phyloP scores from a whole-genome alignment of 202 grass and related monocot genomes.

The Elaeis oleifera region DNA sequence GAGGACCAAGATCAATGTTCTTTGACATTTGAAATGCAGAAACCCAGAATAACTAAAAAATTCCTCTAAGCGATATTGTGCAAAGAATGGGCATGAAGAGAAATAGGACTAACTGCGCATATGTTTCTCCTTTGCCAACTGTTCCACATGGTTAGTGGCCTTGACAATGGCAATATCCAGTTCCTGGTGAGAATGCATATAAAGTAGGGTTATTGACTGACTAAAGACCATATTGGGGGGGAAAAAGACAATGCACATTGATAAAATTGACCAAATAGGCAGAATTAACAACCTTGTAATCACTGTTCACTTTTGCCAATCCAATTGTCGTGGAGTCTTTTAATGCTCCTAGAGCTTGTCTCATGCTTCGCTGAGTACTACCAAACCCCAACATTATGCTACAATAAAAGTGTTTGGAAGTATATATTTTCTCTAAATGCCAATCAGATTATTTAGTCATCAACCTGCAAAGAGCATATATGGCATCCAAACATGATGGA shows the following conservation, averaged over 20 bases:
- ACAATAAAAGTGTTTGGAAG: not conserved
- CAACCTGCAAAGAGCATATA: no score
- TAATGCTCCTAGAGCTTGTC: constrained; percentile 38
- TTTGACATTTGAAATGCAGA: not conserved
- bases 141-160: constrained; percentile 41
- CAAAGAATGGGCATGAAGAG: constrained; percentile 7
- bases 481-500: no score
- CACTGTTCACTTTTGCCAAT: constrained; percentile 44
- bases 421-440: not conserved
- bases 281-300: constrained; percentile 32
- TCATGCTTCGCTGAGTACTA: constrained; percentile 35
- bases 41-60: no score
- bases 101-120: constrained; percentile 28
- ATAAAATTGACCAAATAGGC: constrained; percentile 7
- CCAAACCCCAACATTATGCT: constrained; percentile 24
- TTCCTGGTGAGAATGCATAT: constrained; percentile 10
- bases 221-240: not conserved
- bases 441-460: not conserved
- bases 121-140: constrained; percentile 40
- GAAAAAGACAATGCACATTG: constrained; percentile 1
- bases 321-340: constrained; percentile 39
- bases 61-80: not conserved
- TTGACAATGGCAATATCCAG: constrained; percentile 46
- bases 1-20: not conserved
- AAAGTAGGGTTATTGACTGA: not conserved